phyloP scores from a whole-genome alignment of 75 land plant genomes.

The Picea glauca region DNA sequence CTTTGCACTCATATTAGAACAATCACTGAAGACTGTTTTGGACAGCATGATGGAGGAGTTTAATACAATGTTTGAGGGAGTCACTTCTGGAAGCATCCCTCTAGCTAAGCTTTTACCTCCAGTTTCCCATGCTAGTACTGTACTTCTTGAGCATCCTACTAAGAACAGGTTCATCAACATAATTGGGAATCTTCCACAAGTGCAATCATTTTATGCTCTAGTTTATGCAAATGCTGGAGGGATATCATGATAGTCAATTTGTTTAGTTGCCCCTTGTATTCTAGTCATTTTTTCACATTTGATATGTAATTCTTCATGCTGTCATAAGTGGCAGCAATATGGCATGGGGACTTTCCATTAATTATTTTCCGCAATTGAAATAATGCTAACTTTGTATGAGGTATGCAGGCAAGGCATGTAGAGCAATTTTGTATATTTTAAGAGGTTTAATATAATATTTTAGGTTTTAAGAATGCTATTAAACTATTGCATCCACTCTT shows the following conservation, averaged over 20 bases:
- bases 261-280: too few relatives aligned
- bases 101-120: conserved; percentile 76
- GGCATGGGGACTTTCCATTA: too few relatives aligned
- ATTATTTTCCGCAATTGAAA: too few relatives aligned
- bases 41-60: conserved; percentile 56
- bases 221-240: conserved; percentile 15
- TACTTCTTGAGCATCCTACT: conserved; percentile 59
- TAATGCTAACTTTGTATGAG: too few relatives aligned
- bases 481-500: too few relatives aligned
- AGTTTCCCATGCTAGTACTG: conserved; percentile 45
- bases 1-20: conserved; percentile 54
- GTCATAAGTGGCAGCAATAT: too few relatives aligned
- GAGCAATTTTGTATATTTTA: too few relatives aligned
- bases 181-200: conserved; percentile 54
- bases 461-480: too few relatives aligned
- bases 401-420: too few relatives aligned
- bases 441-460: too few relatives aligned
- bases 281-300: too few relatives aligned
- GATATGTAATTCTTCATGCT: too few relatives aligned
- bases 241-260: neutral
- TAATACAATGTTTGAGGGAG: conserved; percentile 16
- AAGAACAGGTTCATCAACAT: conserved; percentile 51
- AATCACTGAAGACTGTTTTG: conserved; percentile 48
- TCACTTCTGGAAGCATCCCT: conserved; percentile 39
- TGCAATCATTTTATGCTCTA: conserved; percentile 58